Conservation (phyloP, 345 rosid species). For the Linum trigynum region DNA sequence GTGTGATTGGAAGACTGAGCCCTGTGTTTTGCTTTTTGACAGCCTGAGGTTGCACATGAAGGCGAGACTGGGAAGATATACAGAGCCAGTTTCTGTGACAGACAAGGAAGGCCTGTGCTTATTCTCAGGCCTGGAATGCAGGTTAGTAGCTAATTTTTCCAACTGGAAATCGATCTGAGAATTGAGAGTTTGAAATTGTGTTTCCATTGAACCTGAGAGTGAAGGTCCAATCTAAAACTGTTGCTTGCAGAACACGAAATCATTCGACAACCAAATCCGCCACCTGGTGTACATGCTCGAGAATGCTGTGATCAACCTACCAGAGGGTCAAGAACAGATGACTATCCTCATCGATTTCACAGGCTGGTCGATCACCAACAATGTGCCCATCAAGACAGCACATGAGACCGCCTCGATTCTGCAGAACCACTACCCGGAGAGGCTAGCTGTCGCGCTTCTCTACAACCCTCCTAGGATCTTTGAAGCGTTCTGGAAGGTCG, state of each 20-base stretch:
- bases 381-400: conserved; percentile 70
- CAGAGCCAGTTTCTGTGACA: conserved; percentile 81
- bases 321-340: conserved; percentile 89
- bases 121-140: conserved; percentile 84
- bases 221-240: not conserved
- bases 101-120: conserved; percentile 72
- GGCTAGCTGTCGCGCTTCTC: conserved; percentile 78
- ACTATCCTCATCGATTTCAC: conserved; percentile 93
- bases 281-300: conserved; percentile 85
- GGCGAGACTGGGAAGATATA: conserved; percentile 88
- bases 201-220: conserved; percentile 5
- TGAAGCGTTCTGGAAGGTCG: conserved; percentile 99
- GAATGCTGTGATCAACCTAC: conserved; percentile 83
- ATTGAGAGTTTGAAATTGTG: not conserved
- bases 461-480: conserved; percentile 91
- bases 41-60: conserved; percentile 73
- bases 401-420: conserved; percentile 60
- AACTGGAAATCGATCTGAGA: not conserved
- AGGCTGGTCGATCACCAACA: conserved; percentile 63
- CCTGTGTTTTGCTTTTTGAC: conserved; percentile 7
- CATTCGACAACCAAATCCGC: conserved; percentile 55
- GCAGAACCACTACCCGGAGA: conserved; percentile 92
- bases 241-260: conserved; percentile 58
- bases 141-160: conserved; percentile 21
- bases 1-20: conserved; percentile 6